phyloP scores from a whole-genome alignment of 2,329 filamentous ascomycete species.

The Ophiocordyceps camponoti-saundersi region DNA sequence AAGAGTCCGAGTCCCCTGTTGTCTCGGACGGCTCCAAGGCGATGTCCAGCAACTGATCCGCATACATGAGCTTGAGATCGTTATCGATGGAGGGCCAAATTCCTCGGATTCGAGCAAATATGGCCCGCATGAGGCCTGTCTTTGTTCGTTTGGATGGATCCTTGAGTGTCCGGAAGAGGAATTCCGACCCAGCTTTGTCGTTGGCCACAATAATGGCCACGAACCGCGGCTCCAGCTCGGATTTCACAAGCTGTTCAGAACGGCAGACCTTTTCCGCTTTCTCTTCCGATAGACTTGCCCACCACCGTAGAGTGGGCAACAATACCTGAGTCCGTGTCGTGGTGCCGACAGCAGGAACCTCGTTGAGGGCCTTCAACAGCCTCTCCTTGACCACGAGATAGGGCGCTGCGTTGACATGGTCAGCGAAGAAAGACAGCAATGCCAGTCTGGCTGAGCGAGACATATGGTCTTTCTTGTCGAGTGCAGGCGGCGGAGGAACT shows the following conservation, averaged over 20 bases:
- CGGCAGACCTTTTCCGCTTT: slow-evolving; percentile 27
- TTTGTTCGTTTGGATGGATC: slow-evolving; percentile 20
- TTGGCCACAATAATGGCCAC: slow-evolving; percentile 37
- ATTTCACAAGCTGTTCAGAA: slow-evolving; percentile 23
- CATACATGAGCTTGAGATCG: slow-evolving; percentile 39
- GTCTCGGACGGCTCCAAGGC: slow-evolving; percentile 26
- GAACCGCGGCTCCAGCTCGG: slow-evolving; percentile 23
- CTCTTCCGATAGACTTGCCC: slow-evolving; percentile 38
- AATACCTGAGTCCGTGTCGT: slow-evolving; percentile 56
- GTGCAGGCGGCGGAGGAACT: slow-evolving; percentile 12
- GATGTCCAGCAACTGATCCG: slow-evolving; percentile 45
- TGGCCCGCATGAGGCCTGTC: slow-evolving; percentile 39
- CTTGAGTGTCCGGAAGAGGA: slow-evolving; percentile 30
- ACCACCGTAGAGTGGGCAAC: slow-evolving; percentile 56
- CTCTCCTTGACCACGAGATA: slow-evolving; percentile 50
- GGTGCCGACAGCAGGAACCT: slow-evolving; percentile 52
- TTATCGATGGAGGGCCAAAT: slow-evolving; percentile 60
- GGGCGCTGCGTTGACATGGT: slow-evolving; percentile 54
- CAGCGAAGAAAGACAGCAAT: slow-evolving; percentile 55
- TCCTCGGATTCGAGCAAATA: slow-evolving; percentile 51
- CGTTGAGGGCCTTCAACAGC: slow-evolving; percentile 55
- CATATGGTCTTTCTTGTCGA: slow-evolving; percentile 36
- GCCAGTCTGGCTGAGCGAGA: slow-evolving; percentile 45
- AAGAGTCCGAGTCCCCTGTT: slow-evolving; percentile 12
- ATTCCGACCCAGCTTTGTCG: slow-evolving; percentile 32